A percentile compares a stretch with the other conserved stretches of the same genome.
These are phyloP conservation scores for Delonix regia DNA, from an alignment of 306 rosid genomes.

Conservation along the genomic window DNA sequence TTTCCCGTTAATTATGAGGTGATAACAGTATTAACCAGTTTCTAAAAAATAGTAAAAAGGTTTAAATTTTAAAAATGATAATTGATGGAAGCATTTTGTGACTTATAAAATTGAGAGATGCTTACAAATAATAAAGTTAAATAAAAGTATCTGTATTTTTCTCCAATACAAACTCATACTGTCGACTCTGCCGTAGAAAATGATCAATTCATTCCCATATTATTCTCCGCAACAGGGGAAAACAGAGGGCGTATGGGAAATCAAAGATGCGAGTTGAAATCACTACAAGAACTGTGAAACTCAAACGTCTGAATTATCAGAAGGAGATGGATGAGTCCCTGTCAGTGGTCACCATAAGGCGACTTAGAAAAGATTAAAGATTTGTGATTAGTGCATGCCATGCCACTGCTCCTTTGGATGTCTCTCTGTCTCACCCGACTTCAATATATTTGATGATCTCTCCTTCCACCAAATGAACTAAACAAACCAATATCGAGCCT, in stretches of 20 bases:
- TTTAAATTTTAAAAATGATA: too few species aligned
- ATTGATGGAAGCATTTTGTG: too few species aligned
- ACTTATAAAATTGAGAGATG: too few species aligned
- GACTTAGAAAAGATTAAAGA: neutral
- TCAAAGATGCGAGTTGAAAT: neutral
- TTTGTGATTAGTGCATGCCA: neutral
- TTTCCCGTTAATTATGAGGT: too few species aligned
- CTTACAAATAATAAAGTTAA: too few species aligned
- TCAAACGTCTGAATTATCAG: neutral
- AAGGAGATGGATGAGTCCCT: neutral
- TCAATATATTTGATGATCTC: neutral
- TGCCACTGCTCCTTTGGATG: neutral
- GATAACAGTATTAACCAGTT: too few species aligned
- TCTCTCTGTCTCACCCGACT: neutral
- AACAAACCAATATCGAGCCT: neutral
- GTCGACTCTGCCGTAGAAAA: neutral
- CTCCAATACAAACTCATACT: neutral
- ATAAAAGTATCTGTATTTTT: neutral
- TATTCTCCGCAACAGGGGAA: neutral
- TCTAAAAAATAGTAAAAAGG: too few species aligned
- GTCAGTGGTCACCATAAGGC: neutral
- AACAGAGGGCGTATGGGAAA: neutral
- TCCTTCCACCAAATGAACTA: neutral
- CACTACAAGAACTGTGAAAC: neutral
- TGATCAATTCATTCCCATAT: neutral